Conservation (phyloP, 148 eudicot genomes). For the Euryodendron excelsum region DNA sequence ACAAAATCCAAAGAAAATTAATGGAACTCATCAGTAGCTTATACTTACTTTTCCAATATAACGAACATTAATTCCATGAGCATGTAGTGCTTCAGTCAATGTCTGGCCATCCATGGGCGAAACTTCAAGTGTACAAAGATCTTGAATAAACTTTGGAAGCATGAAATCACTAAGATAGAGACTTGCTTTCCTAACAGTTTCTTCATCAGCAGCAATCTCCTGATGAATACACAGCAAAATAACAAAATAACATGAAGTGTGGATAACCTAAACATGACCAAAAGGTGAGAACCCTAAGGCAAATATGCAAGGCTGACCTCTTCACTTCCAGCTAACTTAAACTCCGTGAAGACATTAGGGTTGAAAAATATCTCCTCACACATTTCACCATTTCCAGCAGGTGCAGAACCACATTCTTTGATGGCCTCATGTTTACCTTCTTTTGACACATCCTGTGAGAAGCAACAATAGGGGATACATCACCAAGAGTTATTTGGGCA, state of each 20-base stretch:
- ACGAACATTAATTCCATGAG: conserved; percentile 94
- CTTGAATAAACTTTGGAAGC: conserved; percentile 77
- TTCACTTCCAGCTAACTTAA: conserved; percentile 72
- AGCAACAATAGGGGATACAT: neutral
- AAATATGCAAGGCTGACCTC: conserved; percentile 46
- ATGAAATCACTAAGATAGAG: conserved; percentile 61
- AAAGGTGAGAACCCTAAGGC: neutral
- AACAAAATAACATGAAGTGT: conserved; percentile 3
- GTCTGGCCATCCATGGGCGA: conserved; percentile 99
- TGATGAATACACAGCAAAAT: conserved; percentile 30
- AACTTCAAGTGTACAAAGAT: conserved; percentile 92
- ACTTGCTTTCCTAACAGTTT: conserved; percentile 77
- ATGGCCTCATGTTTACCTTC: conserved; percentile 31
- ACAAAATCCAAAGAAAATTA: too few species aligned
- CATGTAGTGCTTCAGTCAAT: conserved; percentile 94
- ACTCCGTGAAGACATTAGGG: conserved; percentile 94
- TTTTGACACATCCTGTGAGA: conserved; percentile 36
- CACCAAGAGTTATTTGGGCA: neutral
- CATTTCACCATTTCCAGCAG: too few species aligned
- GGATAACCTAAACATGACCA: neutral
- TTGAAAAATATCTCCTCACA: conserved; percentile 58
- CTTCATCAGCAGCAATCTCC: conserved; percentile 91
- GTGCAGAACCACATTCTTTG: conserved; percentile 36
- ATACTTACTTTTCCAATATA: conserved; percentile 83
- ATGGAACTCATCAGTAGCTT: neutral